A percentile compares a stretch with the other conserved stretches of the same genome.
Evolutionary conservation across 2,329 filamentous ascomycete species (phyloP).

Genomic region (Pseudogymnoascus sp.): DNA sequence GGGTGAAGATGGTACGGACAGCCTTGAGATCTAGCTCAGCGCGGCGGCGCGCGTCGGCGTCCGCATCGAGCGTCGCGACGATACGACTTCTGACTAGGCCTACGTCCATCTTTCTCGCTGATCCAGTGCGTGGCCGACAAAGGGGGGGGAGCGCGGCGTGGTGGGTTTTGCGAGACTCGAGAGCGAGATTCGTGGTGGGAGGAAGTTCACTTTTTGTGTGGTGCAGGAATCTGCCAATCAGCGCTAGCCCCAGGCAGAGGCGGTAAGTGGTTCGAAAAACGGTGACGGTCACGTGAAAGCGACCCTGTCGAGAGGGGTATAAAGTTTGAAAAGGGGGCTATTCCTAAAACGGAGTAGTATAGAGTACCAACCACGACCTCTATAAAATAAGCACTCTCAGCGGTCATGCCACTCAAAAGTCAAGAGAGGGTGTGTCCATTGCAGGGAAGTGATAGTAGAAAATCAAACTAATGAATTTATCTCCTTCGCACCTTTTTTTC

Average conservation of each 20-base stretch:
- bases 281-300: not conserved
- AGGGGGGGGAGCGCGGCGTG: slow-evolving; percentile 1
- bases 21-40: slow-evolving; percentile 77
- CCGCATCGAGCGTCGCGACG: slow-evolving; percentile 65
- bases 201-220: slow-evolving; percentile 6
- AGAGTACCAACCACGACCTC: not conserved
- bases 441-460: not conserved
- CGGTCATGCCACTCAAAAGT: not conserved
- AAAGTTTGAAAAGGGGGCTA: not conserved
- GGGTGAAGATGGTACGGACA: slow-evolving; percentile 43
- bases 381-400: not conserved
- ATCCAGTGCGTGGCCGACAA: slow-evolving; percentile 7
- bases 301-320: not conserved
- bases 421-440: not conserved
- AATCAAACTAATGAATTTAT: not conserved
- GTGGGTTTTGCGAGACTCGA: slow-evolving; percentile 7
- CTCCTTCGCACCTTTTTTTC: not conserved
- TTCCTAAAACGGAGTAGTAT: not conserved
- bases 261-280: slow-evolving; percentile 5
- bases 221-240: slow-evolving; percentile 8
- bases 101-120: slow-evolving; percentile 55
- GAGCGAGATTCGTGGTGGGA: slow-evolving; percentile 7
- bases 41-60: slow-evolving; percentile 66
- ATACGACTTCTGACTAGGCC: slow-evolving; percentile 69
- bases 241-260: slow-evolving; percentile 1